Percentiles rank a stretch among this genome's conserved stretches.
Conservation (phyloP, 2,329 filamentous ascomycete genomes). For the Aspergillus terreus region DNA sequence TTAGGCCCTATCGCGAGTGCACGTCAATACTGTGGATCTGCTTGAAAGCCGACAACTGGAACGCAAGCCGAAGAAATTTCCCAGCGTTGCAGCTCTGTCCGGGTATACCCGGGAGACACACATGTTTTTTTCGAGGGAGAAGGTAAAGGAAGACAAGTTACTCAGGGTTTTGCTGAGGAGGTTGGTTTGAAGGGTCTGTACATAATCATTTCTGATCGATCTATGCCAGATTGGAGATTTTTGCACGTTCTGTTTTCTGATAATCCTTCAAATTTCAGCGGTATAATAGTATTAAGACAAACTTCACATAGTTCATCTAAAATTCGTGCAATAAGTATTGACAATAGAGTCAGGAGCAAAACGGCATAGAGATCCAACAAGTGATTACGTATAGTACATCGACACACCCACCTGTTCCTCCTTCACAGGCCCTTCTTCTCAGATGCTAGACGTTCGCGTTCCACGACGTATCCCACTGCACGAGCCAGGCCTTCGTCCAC, state of each 20-base stretch:
- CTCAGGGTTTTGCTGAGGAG: constrained; percentile 17
- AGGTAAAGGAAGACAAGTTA: constrained; percentile 21
- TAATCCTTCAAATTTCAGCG: neutral
- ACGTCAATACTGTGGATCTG: constrained; percentile 30
- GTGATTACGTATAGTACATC: constrained; percentile 15
- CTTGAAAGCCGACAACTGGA: constrained; percentile 16
- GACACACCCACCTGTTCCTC: neutral
- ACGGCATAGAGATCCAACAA: neutral
- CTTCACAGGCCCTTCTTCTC: constrained; percentile 41
- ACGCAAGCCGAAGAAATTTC: constrained; percentile 11
- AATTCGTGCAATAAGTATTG: constrained; percentile 8
- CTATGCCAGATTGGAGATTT: no score
- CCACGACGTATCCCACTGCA: constrained; percentile 41
- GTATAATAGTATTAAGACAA: neutral
- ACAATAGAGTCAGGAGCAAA: neutral
- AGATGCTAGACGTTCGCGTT: constrained; percentile 26
- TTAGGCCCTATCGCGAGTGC: constrained; percentile 19
- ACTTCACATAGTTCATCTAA: neutral
- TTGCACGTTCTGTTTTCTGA: no score
- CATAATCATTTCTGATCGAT: no score
- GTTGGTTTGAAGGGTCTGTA: constrained; percentile 3
- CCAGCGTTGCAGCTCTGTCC: constrained; percentile 8
- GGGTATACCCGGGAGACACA: constrained; percentile 14
- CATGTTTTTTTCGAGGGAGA: constrained; percentile 10
- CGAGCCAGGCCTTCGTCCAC: constrained; percentile 47